Percentiles rank a stretch among this genome's conserved stretches.
These are phyloP conservation scores for Fusarium musae DNA, from an alignment of 2,329 filamentous ascomycete species.

Conservation along the genomic window DNA sequence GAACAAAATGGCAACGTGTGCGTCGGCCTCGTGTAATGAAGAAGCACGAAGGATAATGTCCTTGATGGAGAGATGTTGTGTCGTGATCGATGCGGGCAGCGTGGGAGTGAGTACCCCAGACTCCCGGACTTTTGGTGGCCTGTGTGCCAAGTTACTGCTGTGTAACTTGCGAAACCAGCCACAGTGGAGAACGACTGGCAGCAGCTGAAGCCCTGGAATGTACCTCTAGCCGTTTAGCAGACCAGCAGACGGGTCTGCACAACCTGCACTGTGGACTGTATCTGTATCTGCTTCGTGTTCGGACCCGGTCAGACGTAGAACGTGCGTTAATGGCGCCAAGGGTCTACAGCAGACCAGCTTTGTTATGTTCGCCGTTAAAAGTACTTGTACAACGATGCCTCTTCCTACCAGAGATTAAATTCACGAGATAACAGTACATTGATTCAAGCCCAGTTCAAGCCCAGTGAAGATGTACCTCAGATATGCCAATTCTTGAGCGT, in stretches of 20 bases:
- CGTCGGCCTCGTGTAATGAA: not conserved
- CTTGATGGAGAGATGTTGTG: not conserved
- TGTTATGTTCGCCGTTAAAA: no score
- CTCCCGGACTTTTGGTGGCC: not conserved
- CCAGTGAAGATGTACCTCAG: not conserved
- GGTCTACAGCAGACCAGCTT: no score
- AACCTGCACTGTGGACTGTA: no score
- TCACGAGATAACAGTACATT: not conserved
- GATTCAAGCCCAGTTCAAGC: not conserved
- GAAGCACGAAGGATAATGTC: not conserved
- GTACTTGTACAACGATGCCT: not conserved
- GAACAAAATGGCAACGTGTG: fast-evolving
- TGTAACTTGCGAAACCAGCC: not conserved
- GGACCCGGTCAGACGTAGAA: not conserved
- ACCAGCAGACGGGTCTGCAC: not conserved
- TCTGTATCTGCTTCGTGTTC: not conserved
- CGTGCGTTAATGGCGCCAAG: no score
- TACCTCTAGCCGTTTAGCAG: not conserved
- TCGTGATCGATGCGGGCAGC: not conserved
- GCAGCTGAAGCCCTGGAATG: not conserved
- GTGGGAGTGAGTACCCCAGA: not conserved
- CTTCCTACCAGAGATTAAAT: not conserved
- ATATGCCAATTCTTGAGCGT: not conserved
- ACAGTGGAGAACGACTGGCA: not conserved
- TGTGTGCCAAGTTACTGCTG: not conserved